Conservation (phyloP, 257 asterid genomes). For the Parsonsia alboflavescens region DNA sequence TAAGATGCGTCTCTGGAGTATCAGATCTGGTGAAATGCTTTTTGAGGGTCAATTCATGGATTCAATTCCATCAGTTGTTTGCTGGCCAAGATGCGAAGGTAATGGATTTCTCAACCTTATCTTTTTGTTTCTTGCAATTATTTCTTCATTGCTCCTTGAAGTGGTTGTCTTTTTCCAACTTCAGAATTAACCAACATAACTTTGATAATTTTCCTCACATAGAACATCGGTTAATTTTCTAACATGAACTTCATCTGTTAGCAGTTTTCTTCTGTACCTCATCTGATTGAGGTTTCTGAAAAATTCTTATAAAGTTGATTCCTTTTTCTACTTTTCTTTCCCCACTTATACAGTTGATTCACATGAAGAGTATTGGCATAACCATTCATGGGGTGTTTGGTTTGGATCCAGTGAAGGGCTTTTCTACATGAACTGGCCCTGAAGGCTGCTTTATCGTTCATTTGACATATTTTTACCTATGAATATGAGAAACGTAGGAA, state of each 20-base stretch:
- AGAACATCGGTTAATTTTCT: not conserved
- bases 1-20: slow-evolving; percentile 73
- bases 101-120: not conserved
- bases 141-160: not conserved
- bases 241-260: not conserved
- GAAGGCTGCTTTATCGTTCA: not conserved
- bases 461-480: not conserved
- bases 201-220: not conserved
- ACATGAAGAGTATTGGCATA: slow-evolving; percentile 4
- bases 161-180: not conserved
- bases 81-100: slow-evolving; percentile 71
- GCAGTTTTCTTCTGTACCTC: not conserved
- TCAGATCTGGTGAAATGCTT: slow-evolving; percentile 77
- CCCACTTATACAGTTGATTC: not conserved
- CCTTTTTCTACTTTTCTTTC: too few species aligned
- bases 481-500: not conserved
- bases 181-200: not conserved
- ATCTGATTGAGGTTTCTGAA: not conserved
- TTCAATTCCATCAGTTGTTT: slow-evolving; percentile 59
- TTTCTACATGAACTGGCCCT: slow-evolving; percentile 22
- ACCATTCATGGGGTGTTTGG: slow-evolving; percentile 20
- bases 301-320: not conserved
- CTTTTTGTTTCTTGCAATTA: not conserved
- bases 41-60: slow-evolving; percentile 53
- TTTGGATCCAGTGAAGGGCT: slow-evolving; percentile 27